These are phyloP conservation scores for Casaregolazyma lundiana DNA, from an alignment of 1,139 yeast species.

Conservation along the genomic window DNA sequence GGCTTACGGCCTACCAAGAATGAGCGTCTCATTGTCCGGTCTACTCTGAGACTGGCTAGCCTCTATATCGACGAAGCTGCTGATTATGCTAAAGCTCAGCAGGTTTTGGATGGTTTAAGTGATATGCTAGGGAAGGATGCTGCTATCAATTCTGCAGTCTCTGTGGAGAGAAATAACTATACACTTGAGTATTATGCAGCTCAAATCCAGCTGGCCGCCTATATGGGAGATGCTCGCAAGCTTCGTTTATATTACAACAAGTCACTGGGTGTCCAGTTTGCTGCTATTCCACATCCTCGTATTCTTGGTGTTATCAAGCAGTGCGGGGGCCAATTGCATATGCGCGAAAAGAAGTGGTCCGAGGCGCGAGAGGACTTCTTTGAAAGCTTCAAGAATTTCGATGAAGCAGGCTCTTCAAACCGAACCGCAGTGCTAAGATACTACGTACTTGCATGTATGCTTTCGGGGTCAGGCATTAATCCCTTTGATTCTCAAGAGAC, in stretches of 20 bases:
- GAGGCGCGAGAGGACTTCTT: slow-evolving; percentile 62
- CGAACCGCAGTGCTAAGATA: slow-evolving; percentile 55
- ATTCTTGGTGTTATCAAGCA: slow-evolving; percentile 68
- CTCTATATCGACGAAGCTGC: slow-evolving; percentile 40
- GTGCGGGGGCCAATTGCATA: slow-evolving; percentile 68
- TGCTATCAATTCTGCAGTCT: background rate
- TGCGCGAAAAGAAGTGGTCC: slow-evolving; percentile 54
- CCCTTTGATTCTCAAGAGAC: slow-evolving; percentile 56
- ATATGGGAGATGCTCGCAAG: slow-evolving; percentile 36
- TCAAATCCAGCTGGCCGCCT: slow-evolving; percentile 52
- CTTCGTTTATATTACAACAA: slow-evolving; percentile 47
- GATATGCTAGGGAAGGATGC: slow-evolving; percentile 28
- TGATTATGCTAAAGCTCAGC: slow-evolving; percentile 37
- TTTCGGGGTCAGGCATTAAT: slow-evolving; percentile 59
- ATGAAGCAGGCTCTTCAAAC: slow-evolving; percentile 66
- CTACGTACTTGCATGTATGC: slow-evolving; percentile 57
- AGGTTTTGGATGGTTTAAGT: slow-evolving; percentile 42
- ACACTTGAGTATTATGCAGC: slow-evolving; percentile 61
- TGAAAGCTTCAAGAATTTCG: slow-evolving; percentile 70
- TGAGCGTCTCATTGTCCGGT: slow-evolving; percentile 55
- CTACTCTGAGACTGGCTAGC: slow-evolving; percentile 50
- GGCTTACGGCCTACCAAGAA: slow-evolving; percentile 32
- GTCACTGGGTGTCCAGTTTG: slow-evolving; percentile 48
- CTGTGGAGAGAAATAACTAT: slow-evolving; percentile 21
- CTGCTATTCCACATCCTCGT: slow-evolving; percentile 73